phyloP scores from a whole-genome alignment of 2,329 filamentous ascomycete genomes.

The Pseudogymnoascus pannorum region DNA sequence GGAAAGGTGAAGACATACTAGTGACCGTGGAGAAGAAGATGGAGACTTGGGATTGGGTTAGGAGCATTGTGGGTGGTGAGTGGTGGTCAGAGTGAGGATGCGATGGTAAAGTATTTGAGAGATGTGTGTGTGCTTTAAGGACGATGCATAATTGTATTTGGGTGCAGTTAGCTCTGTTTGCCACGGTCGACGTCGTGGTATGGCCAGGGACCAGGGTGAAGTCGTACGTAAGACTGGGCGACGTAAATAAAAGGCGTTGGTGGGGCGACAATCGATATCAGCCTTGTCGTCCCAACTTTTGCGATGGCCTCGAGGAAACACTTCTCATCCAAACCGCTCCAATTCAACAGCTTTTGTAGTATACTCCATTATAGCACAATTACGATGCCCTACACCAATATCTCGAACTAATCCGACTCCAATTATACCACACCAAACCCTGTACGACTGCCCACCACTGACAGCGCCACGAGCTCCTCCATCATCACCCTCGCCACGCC shows the following conservation, averaged over 20 bases:
- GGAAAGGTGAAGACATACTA: constrained; percentile 39
- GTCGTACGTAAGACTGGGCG: constrained; percentile 7
- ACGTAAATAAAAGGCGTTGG: constrained; percentile 27
- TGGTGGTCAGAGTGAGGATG: not conserved
- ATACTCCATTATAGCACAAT: not conserved
- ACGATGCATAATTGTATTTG: not conserved
- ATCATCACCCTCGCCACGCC: not conserved
- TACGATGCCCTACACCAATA: not conserved
- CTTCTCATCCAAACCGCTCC: constrained; percentile 8
- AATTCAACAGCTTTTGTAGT: constrained; percentile 12
- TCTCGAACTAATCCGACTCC: not conserved
- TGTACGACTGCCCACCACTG: not conserved
- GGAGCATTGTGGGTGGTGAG: constrained; percentile 34
- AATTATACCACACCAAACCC: not conserved
- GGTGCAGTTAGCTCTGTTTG: not conserved
- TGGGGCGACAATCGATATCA: constrained; percentile 39
- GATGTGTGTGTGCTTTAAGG: not conserved
- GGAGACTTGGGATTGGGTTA: constrained; percentile 65
- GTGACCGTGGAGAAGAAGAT: constrained; percentile 56
- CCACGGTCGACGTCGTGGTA: not conserved
- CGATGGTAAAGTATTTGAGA: not conserved
- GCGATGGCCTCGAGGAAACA: constrained; percentile 4
- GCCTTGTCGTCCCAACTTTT: constrained; percentile 15
- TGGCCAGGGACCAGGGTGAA: not conserved
- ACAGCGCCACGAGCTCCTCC: not conserved